Evolutionary conservation across 768 basidiomycete genomes (phyloP), one percentile per base, ranked within the genome.

Genomic region (Russula emetica): DNA sequence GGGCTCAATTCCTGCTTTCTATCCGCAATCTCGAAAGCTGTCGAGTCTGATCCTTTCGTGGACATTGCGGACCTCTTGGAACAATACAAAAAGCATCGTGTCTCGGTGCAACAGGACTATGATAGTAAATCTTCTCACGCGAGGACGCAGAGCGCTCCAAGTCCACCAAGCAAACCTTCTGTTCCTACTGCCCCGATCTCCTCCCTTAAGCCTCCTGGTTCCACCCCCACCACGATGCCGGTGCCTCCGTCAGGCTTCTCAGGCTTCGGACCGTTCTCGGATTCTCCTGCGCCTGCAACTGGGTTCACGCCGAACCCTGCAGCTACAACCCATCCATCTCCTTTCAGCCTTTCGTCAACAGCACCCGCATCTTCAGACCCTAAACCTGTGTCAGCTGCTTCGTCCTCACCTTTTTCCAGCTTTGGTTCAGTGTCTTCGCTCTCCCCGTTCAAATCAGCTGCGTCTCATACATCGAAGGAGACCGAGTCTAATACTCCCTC

Each of bases 1-100:
- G 89, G 88, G 16, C 78, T 92, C 47, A 92, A 92, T 69, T 74
- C 80, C 38, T 88, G 87, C 2, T 77, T 91, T 64, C 71, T 87
- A 26, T 76, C 80, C n/a, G 79, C 82, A 16, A 72, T 89, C 59
- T 77, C 81, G 34, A 80, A 81, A 63, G 81, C 83, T 24, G 76
- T 88, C 24, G 82, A 87, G 55, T 76, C 80, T 18, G 88, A 92
- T 73, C 86, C 89, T 2, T 91, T 90, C 71, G 71, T 75, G n/a
- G 86, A 92, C 66, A 71, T 89, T 13, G 74, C 80, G n/a, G 72
- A 75, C 34, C 62, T 86, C 6, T 67, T 87, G 10, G 82, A 84
- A 63, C 78, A 78, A 49, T 92, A 92, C 74, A 85, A 79, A 70
- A 76, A 75, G 20, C 70, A 83, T 26, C 83, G 90, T 6, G 72